Evolutionary conservation across 768 basidiomycete genomes (phyloP).

Genomic region (Podaxis sp.): DNA sequence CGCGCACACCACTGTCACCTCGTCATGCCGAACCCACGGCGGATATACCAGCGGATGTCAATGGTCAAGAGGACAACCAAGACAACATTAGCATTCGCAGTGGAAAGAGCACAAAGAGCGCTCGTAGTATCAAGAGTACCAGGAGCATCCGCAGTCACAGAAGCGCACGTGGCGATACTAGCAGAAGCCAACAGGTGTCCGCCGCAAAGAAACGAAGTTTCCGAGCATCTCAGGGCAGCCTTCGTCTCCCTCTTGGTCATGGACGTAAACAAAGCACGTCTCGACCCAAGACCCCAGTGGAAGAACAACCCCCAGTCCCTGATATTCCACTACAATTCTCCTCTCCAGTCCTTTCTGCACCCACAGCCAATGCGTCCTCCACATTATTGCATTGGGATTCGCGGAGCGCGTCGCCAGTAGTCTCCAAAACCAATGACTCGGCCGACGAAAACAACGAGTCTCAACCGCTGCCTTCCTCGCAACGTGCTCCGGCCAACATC

Average conservation of each 20-base stretch:
- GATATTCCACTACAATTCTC: constrained; percentile 28
- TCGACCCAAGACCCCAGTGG: constrained; percentile 18
- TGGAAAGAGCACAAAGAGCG: constrained; percentile 26
- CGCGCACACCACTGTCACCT: constrained; percentile 18
- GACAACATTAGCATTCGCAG: constrained; percentile 13
- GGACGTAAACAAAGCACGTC: constrained; percentile 18
- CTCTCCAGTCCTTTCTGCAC: constrained; percentile 14
- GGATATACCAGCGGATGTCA: constrained; percentile 11
- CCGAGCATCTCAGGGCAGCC: constrained; percentile 60
- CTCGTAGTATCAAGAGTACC: constrained; percentile 27
- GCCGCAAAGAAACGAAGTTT: constrained; percentile 65
- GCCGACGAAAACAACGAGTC: neutral
- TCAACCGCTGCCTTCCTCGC: neutral
- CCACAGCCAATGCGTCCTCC: constrained; percentile 21
- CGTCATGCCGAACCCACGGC: constrained; percentile 11
- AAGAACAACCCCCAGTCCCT: constrained; percentile 29
- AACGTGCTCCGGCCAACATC: constrained; percentile 1
- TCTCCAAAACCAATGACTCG: neutral
- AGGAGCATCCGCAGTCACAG: constrained; percentile 31
- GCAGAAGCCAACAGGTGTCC: constrained; percentile 41
- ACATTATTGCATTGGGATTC: constrained; percentile 16
- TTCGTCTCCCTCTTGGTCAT: constrained; percentile 48
- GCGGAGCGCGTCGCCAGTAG: constrained; percentile 4
- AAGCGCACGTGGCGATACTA: constrained; percentile 19
- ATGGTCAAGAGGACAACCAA: constrained; percentile 7